A percentile compares a stretch with the other conserved stretches of the same genome.
These are phyloP conservation scores for Thalassiosira profunda DNA, from an alignment of 108 stramenopile species.

Conservation along the genomic window DNA sequence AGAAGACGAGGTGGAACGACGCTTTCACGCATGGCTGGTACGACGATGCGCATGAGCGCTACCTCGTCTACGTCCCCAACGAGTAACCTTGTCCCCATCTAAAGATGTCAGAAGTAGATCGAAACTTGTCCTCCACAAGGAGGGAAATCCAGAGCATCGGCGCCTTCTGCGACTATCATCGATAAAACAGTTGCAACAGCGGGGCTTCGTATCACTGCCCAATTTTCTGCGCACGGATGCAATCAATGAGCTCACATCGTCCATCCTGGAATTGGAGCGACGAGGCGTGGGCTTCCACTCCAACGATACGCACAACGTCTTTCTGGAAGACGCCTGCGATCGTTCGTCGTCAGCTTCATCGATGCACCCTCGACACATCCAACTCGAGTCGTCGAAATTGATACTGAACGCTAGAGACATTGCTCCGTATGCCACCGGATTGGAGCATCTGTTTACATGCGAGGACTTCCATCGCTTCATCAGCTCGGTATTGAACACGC, in stretches of 20 bases:
- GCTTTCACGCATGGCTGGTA: too few relatives aligned
- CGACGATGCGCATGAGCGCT: too few relatives aligned
- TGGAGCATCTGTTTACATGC: constrained; percentile 15
- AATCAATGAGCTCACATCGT: constrained; percentile 8
- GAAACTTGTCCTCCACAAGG: too few relatives aligned
- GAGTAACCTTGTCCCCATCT: too few relatives aligned
- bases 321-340: constrained; percentile 11
- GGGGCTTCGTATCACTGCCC: constrained; percentile 18
- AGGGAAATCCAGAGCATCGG: too few relatives aligned
- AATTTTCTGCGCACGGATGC: constrained; percentile 5
- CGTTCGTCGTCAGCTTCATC: background rate
- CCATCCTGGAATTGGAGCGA: constrained; percentile 11
- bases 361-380: constrained; percentile 21
- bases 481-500: constrained; percentile 14
- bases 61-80: too few relatives aligned
- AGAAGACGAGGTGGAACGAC: too few relatives aligned
- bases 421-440: background rate
- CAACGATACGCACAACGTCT: constrained; percentile 26
- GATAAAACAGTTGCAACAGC: constrained; percentile 2
- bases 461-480: constrained; percentile 15
- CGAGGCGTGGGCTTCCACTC: constrained; percentile 28
- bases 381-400: constrained; percentile 28
- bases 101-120: too few relatives aligned
- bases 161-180: background rate
- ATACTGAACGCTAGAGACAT: constrained; percentile 28